These are phyloP conservation scores for Lathyrus sativus DNA, from an alignment of 306 rosid species.

Conservation along the genomic window DNA sequence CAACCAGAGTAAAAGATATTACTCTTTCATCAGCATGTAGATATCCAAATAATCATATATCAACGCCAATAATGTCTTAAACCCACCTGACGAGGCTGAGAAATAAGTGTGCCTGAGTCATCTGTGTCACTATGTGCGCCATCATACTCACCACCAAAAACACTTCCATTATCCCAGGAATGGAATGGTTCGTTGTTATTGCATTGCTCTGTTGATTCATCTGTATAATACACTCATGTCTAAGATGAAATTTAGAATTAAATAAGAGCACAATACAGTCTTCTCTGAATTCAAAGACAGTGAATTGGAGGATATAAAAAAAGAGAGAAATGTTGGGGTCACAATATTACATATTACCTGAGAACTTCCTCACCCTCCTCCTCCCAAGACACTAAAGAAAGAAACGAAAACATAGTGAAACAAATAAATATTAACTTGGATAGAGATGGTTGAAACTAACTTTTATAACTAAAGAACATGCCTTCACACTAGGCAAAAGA, in stretches of 20 bases:
- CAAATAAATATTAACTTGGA: constrained; percentile 16
- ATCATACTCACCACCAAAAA: too few species aligned
- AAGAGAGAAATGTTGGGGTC: constrained; percentile 2
- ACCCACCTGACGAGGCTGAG: constrained; percentile 84
- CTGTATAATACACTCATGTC: constrained; percentile 41
- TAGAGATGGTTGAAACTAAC: constrained; percentile 21
- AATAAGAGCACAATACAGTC: constrained; percentile 16
- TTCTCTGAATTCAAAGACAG: constrained; percentile 1
- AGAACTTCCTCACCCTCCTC: constrained; percentile 51
- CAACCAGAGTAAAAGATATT: neutral
- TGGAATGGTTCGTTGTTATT: constrained; percentile 53
- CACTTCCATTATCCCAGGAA: constrained; percentile 63
- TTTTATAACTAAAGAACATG: constrained; percentile 36
- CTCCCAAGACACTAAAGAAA: constrained; percentile 68
- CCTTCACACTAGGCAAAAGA: constrained; percentile 80
- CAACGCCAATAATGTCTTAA: constrained; percentile 9
- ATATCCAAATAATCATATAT: constrained; percentile 13
- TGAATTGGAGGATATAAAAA: constrained; percentile 14
- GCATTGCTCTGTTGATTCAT: constrained; percentile 50
- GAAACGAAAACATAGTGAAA: constrained; percentile 27
- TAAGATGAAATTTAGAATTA: neutral
- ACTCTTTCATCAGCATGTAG: constrained; percentile 6
- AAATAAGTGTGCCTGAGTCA: constrained; percentile 65
- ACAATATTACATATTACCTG: constrained; percentile 54
- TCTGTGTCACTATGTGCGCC: constrained; percentile 64